Evolutionary conservation across 441 rosid genomes (phyloP), one percentile per base, ranked within the genome.

Genomic region (Populus hybrid): DNA sequence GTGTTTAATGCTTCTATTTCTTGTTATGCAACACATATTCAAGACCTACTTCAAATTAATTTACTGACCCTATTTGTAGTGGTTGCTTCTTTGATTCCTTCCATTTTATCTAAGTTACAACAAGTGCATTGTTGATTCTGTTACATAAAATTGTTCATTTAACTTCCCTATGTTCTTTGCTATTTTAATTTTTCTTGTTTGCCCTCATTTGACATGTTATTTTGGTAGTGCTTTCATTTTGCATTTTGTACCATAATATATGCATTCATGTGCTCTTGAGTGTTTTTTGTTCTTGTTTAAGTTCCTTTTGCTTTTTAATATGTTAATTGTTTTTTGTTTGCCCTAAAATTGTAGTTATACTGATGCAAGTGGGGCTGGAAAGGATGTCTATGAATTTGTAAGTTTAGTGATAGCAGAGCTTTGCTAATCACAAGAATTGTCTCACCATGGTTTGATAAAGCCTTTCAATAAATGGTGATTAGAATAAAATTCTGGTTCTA

Each of bases 311-410:
- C 75, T 57, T 24, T 71, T 50, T 67, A 23, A 16, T 69, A 14
- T 71, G 40, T 42, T 77, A 20, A 42, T 26, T 68, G 9, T 72
- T 63, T 67, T 69, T 65, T 20, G 40, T 50, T 73, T 67, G 53
- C 57, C 72, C 35, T 71, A 63, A 7, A 4, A 79, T 46, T 82
- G 75, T 84, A 92, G 95, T 66, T 92, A 93, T 87, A 95, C 97
- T 42, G 98, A 92, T 83, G 85, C 93, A 73, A 93, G 92, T 82
- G 98, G 97, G 61, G 94, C 98, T 74, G 93, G 89, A 61, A 89
- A 93, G 1, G 98, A 92, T 86, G 98, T 93, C 73, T 92, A 93
- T 83, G 95, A 93, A 84, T 93, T 90, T 74, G 98, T 93, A 85
- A 91, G 94, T 69, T 76, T 20, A 34, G 21, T 73, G 32, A 80